Base-by-base conservation (phyloP, 2,329 filamentous ascomycete species). In the Calonectria hongkongensis region DNA sequence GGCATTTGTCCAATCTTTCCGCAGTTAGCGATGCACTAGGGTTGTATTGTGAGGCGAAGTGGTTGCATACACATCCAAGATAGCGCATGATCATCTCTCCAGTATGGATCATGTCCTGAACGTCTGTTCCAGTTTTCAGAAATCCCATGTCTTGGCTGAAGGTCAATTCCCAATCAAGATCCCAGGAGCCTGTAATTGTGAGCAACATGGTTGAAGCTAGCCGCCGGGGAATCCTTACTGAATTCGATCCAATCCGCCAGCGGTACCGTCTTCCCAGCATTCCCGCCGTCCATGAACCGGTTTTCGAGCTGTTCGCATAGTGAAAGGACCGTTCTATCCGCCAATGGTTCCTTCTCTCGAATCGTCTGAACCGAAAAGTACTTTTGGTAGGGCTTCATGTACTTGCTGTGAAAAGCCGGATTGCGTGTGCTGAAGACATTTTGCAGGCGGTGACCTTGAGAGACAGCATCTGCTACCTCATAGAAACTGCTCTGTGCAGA, bases 371-470 rank as follows among this genome's bases (percentile, higher is more conserved):
- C 50, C 2, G 63, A 66, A 54, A 66, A 66, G 63, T 66, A 66
- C 47, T 66, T 66, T 33, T 66, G 63, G 21, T 66, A 66, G 4
- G 63, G 63, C 5, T 66, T 66, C 63, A 66, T 66, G 63, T 51
- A 66, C 50, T 50, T 50, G 47, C 47, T 66, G 50, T 66, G 63
- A n/a, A 66, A 66, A 13, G 47, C 47, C 27, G 63, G 15, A 36
- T 41, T 66, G 15, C 63, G 63, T 13, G 63, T 66, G 63, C 63
- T 66, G n/a, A 66, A 66, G 48, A 66, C 63, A 66, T 66, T 66
- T 66, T 66, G 47, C 30, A 66, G 36, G 4, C 63, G 30, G 47
- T 66, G 63, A 10, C 63, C 63, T 30, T 66, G 36, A 7, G 63
- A 66, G 30, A 66, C 48, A 18, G 63, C 63, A 50, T 66, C 63